Evolutionary conservation across 148 eudicot species (phyloP), one percentile per base, ranked within the genome.

Genomic region (Cornus kousa): DNA sequence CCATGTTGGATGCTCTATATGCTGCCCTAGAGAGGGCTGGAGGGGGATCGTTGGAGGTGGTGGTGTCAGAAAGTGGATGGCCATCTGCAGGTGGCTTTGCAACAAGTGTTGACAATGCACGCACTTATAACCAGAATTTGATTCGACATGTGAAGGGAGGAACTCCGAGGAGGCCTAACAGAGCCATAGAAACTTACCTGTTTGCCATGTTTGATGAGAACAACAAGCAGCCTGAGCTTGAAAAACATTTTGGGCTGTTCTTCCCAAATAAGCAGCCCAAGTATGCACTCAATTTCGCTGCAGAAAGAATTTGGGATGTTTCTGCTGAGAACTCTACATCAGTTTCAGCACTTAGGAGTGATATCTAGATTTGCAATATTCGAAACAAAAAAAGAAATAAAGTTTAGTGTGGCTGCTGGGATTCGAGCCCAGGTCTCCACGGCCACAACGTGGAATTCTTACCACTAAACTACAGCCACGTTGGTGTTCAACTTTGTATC

Each of bases 381-480:
- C 28, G 37, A 4, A 4, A 35, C 37, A 35, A 35, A 35, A 35
- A 35, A 43, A 43, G 2, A 57, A 57, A 19, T 3, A 57, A 57
- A 57, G 1, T 13, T 57, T 3, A 62, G 2, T 62, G 66, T 62
- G 66, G 66, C 66, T 62, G 66, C 66, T 62, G 66, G 66, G 66
- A 62, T 62, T 62, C 66, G 66, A 62, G 24, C 66, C 66, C 66
- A 62, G 24, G 66, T 62, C 66, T 62, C 66, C 66, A 62, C 66
- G 66, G 66, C 75, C 75, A 72, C 75, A 72, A 72, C 75, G 75
- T 72, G 64, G 75, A 72, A 72, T 72, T 72, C 75, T 72, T 24
- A 72, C 75, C 75, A 72, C 75, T 72, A 72, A 72, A 72, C 75
- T 72, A 72, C 75, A 72, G 59, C 6, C 68, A 67, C 24, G 5